A percentile compares a stretch with the other conserved stretches of the same genome.
Conservation (phyloP, 225 moss, liverwort and hornwort genomes). For the Pseudoscleropodium purum region DNA sequence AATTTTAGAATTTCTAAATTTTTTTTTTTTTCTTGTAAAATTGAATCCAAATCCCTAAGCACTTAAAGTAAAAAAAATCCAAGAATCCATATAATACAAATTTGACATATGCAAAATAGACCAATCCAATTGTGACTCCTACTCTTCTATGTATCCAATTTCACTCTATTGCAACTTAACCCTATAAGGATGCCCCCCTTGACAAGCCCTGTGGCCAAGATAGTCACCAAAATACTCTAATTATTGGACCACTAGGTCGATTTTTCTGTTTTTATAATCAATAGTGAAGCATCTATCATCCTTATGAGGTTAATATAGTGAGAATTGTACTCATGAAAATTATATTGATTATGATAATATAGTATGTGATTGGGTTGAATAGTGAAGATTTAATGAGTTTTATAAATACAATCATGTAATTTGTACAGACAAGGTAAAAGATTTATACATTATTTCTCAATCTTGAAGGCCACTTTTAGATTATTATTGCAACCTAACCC, state of each 20-base stretch:
- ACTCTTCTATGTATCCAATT: background rate
- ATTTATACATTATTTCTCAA: background rate
- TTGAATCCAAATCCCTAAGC: fast-evolving
- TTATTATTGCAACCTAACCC: background rate
- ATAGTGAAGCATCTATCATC: background rate
- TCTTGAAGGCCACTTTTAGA: background rate
- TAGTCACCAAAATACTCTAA: background rate
- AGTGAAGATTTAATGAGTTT: background rate
- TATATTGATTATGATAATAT: background rate
- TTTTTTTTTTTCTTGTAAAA: fast-evolving
- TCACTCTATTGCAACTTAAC: background rate
- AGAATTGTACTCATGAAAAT: background rate
- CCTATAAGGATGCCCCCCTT: fast-evolving
- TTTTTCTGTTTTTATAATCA: background rate
- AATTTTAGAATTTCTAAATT: background rate
- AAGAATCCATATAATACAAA: background rate
- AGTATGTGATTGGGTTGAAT: background rate
- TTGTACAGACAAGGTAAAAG: background rate
- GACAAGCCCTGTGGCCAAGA: too few species aligned
- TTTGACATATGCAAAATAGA: fast-evolving
- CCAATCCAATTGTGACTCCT: background rate
- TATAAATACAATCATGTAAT: background rate
- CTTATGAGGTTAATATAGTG: background rate
- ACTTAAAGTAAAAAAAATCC: background rate
- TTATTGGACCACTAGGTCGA: background rate